A percentile compares a stretch with the other conserved stretches of the same genome.
These are phyloP conservation scores for Pseudogymnoascus sp. DNA, from an alignment of 2,329 filamentous ascomycete species.

Conservation along the genomic window DNA sequence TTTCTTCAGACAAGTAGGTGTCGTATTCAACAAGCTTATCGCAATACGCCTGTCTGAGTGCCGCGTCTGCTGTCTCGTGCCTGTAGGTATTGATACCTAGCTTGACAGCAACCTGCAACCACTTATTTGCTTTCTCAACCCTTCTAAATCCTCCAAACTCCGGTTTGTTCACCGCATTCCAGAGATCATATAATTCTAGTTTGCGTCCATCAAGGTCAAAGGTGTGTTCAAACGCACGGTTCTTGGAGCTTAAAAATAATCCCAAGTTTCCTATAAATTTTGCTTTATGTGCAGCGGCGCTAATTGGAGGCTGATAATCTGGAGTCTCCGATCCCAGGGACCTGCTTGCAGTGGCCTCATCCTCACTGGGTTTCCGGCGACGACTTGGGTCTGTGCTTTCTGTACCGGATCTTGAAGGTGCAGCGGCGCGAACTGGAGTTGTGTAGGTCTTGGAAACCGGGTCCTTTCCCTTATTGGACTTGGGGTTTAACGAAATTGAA, in stretches of 20 bases:
- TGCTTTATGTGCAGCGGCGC: slow-evolving; percentile 11
- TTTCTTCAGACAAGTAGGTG: neutral
- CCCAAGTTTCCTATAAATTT: slow-evolving; percentile 19
- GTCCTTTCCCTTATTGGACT: neutral
- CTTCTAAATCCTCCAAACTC: slow-evolving; percentile 23
- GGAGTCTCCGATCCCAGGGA: neutral
- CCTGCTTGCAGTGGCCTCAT: neutral
- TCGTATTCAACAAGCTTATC: neutral
- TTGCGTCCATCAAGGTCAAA: slow-evolving; percentile 21
- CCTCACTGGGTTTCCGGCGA: neutral
- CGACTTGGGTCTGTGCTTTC: slow-evolving; percentile 17
- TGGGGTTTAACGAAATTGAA: neutral
- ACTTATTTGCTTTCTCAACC: slow-evolving; percentile 18
- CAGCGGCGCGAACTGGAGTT: neutral
- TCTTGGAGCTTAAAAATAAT: slow-evolving; percentile 13
- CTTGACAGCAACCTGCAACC: slow-evolving; percentile 23
- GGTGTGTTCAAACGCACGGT: slow-evolving; percentile 18
- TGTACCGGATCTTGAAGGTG: neutral
- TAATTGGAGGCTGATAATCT: neutral
- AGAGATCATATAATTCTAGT: slow-evolving; percentile 25
- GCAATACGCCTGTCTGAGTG: neutral
- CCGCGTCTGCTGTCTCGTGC: neutral
- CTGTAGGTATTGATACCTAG: neutral
- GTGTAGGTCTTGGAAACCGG: neutral
- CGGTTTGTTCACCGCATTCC: slow-evolving; percentile 22